Base-by-base conservation (phyloP, 2,329 filamentous ascomycete species). In the Myriangium duriaei region DNA sequence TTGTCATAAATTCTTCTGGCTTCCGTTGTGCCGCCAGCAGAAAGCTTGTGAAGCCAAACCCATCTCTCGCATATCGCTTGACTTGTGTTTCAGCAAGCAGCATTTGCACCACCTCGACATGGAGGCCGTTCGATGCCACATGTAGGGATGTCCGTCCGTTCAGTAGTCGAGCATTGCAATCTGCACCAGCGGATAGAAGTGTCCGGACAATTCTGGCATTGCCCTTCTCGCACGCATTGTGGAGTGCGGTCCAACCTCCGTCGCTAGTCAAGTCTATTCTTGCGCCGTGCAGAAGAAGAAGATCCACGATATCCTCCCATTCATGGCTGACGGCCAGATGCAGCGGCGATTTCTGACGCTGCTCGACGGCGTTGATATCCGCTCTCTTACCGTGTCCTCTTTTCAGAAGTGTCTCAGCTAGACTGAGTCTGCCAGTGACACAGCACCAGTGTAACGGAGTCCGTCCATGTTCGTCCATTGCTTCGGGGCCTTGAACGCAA, bases 1-100 rank as follows among this genome's bases (percentile, higher is more conserved):
- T 64, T 17, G 58, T 61, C 9, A 64, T 61, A 35, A 62, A 65
- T 2, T 53, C 53, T 41, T 68, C 64, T 44, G n/a, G n/a, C n/a
- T n/a, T n/a, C n/a, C n/a, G n/a, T 56, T 56, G 56, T 10, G 62
- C 62, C 4, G 63, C 62, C 10, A 56, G 51, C 4, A 66, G 47
- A 15, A 66, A 57, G 0, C 61, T 60, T 2, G 62, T 64, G 18
- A 59, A 61, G 10, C 64, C 61, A 35, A 62, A 65, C 2, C 53
- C 53, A 41, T 68, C 64, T 44, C 60, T 59, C 2, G 55, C 52
- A 5, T 53, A 46, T 12, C 59, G 49, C 26, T 58, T 60, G 30
- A 59, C 51, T 7, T 56, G 54, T 1, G 37, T 15, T 10, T 47
- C 42, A 15, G 37, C 30, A 7, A 53, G 37, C 4, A 53, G 37